These are phyloP conservation scores for Metahyphopichia silvanorum DNA, from an alignment of 805 yeast genomes.

Conservation along the genomic window DNA sequence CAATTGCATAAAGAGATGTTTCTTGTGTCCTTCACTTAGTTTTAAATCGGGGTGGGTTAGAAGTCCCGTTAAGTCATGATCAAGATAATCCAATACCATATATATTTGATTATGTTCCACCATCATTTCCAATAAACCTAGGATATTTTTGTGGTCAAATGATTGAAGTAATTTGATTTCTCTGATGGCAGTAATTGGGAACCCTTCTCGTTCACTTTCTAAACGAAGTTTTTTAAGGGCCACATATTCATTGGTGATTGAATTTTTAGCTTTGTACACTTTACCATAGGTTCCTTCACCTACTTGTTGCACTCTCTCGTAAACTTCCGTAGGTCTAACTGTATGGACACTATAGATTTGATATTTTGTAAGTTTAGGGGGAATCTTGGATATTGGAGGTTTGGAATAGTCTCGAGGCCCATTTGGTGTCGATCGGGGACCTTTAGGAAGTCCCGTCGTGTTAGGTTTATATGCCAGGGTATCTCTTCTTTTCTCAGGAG, in stretches of 20 bases:
- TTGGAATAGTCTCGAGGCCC: too few relatives aligned
- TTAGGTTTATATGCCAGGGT: slow-evolving; percentile 3
- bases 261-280: slow-evolving; percentile 83
- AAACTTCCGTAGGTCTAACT: slow-evolving; percentile 36
- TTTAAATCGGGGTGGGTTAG: slow-evolving; percentile 69
- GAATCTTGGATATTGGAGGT: slow-evolving; percentile 1
- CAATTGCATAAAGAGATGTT: slow-evolving; percentile 62
- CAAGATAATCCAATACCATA: slow-evolving; percentile 92
- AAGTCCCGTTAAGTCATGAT: slow-evolving; percentile 89
- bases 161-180: slow-evolving; percentile 85
- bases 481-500: slow-evolving; percentile 7
- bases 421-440: slow-evolving; percentile 4
- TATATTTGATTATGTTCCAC: slow-evolving; percentile 70
- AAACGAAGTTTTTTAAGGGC: slow-evolving; percentile 83
- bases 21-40: slow-evolving; percentile 61
- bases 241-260: slow-evolving; percentile 64
- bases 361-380: slow-evolving; percentile 14
- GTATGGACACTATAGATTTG: slow-evolving; percentile 34
- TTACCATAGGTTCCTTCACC: slow-evolving; percentile 99
- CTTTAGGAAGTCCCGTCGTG: slow-evolving; percentile 8
- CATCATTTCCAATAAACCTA: slow-evolving; percentile 85
- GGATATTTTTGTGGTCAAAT: slow-evolving; percentile 77
- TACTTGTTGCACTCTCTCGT: slow-evolving; percentile 78
- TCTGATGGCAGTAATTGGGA: slow-evolving; percentile 92
- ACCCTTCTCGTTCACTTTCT: slow-evolving; percentile 89